Evolutionary conservation across 2,329 filamentous ascomycete species (phyloP), one percentile per base, ranked within the genome.

Genomic region (Ophiosphaerella herpotricha): DNA sequence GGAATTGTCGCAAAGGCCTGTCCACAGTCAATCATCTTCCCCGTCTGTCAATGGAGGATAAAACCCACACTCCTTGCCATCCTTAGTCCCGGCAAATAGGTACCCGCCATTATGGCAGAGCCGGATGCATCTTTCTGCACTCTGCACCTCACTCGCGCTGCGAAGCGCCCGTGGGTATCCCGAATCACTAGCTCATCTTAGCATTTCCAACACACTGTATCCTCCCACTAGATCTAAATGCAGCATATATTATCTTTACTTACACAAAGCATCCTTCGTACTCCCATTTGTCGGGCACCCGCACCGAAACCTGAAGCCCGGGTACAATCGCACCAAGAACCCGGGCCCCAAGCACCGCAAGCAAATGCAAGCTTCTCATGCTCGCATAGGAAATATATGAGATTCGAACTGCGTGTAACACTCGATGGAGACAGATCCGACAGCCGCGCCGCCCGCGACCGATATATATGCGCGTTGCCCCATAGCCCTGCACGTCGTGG

Each of bases 1-100:
- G 16, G 59, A 52, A 44, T 71, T 53, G 23, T 55, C 55, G 40
- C 67, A 71, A 32, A 63, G 68, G 46, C 71, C 71, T 57, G 36
- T 16, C 33, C 35, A 43, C 9, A 26, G 7, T 36, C 37, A 37
- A 23, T 9, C 35, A 26, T 9, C 11, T 8, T 13, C 14, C 2
- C 5, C 13, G 1, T 18, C 23, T 36, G 31, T 7, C 4, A 14
- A 37, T 14, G 21, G 31, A 14, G 31, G 18, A 38, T n/a, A 2
- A 32, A 31, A 8, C 34, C 36, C 64, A 48, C 64, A 67, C 46
- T 71, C 67, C 21, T 51, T 55, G 26, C 55, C 52, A 46, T 71
- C 69, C 41, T 73, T 68, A 21, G 67, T 63, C 21, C 70, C 71
- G 12, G 70, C 68, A 42, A 67, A 54, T 23, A 45, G 40, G 51